Conservation (phyloP, 1,284 basidiomycete genomes). For the Cryptococcus neoformans region DNA sequence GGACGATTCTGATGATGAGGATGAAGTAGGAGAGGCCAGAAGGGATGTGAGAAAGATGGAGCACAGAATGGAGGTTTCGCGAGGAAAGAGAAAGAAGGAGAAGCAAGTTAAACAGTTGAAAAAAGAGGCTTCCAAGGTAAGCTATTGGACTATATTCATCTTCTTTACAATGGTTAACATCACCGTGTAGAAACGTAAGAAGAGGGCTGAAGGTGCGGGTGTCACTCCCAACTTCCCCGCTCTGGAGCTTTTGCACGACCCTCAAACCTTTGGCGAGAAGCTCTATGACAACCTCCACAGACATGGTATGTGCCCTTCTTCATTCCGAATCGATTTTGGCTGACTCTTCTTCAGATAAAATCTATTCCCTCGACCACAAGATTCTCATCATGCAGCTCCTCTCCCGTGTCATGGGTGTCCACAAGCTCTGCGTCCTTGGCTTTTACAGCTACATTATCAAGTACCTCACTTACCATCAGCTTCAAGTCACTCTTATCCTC, state of each 20-base stretch:
- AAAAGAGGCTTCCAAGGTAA: conserved; percentile 65
- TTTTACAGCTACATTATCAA: conserved; percentile 95
- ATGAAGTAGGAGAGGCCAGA: conserved; percentile 59
- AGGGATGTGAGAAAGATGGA: conserved; percentile 69
- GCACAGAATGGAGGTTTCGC: conserved; percentile 82
- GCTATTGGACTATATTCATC: conserved; percentile 11
- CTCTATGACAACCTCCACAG: conserved; percentile 82
- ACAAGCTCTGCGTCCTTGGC: conserved; percentile 90
- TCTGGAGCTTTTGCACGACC: conserved; percentile 89
- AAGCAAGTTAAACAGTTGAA: conserved; percentile 56
- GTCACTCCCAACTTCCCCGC: conserved; percentile 81
- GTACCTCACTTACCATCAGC: conserved; percentile 90
- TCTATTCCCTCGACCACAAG: conserved; percentile 93
- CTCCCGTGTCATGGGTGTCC: conserved; percentile 88
- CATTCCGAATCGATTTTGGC: not conserved
- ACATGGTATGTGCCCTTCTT: conserved; percentile 52
- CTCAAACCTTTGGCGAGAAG: conserved; percentile 93
- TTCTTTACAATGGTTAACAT: not conserved
- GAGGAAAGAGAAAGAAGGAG: conserved; percentile 79
- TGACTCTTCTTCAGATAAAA: conserved; percentile 63
- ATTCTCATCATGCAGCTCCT: conserved; percentile 96
- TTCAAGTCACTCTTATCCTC: conserved; percentile 90
- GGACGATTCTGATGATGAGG: conserved; percentile 66
- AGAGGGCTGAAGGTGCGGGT: conserved; percentile 51
- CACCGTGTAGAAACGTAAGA: conserved; percentile 24